Base-by-base conservation (phyloP, 768 basidiomycete genomes). In the Infundibulicybe gibba region DNA sequence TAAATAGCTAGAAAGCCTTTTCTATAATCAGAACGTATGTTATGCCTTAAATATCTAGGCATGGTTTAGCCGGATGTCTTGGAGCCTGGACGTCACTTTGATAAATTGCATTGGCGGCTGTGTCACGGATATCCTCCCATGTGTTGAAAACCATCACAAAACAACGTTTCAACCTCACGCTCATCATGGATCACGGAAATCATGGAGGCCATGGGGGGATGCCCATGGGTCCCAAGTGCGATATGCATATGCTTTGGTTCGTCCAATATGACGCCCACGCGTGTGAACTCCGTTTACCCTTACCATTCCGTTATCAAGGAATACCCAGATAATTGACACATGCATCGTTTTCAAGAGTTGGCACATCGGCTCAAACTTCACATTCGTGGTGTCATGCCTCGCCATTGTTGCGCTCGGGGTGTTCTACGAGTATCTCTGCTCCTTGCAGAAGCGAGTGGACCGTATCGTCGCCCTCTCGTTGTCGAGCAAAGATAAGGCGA, bases 211-310 rank as follows among this genome's bases (percentile, higher is more conserved):
- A 80, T 56, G 35, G 35, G 33, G 74, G 59, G 48, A 79, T 75
- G 74, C 72, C 68, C 44, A 70, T 68, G 67, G 65, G 62, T 15
- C 63, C 72, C 0, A 72, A 54, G 54, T 92, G 90, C 61, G 66
- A 79, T 6, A 85, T 87, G 82, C 69, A 88, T 64, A 92, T 92
- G 90, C 79, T 92, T 56, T 91, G 88, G 83, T 83, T 52, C 40
- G 61, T 58, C 16, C 25, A 6, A 17, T 21, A 6, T 32, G 45
- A 19, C 15, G 19, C 33, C 19, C 37, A 15, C n/a, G 16, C 33
- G 15, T 12, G 13, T 41, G 6, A 17, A n/a, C 31, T 21, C 31
- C 21, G 12, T 40, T 37, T n/a, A 16, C 30, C 30, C 31, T 41
- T n/a, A n/a, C 21, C 39, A 32, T 41, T 25, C 25, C 33, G 40